These are phyloP conservation scores for Malassezia japonica DNA, from an alignment of 1,284 basidiomycete species.

Conservation along the genomic window DNA sequence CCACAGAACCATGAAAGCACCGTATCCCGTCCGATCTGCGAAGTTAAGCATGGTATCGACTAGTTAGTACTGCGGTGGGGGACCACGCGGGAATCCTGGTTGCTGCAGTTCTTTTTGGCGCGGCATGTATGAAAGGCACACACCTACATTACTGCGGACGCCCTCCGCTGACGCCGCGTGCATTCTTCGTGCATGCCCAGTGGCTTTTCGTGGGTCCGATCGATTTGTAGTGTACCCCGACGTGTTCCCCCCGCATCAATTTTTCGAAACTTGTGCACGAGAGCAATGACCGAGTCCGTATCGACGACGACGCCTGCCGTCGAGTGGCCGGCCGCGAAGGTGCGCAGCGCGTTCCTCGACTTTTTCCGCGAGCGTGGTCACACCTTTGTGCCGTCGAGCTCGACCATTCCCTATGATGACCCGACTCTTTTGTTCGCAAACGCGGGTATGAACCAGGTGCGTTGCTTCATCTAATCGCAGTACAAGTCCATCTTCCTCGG, in stretches of 20 bases:
- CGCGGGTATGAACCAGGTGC: constrained; percentile 57
- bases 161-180: neutral
- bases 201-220: constrained; percentile 8
- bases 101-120: constrained; percentile 55
- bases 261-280: neutral
- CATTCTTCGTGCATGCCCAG: constrained; percentile 13
- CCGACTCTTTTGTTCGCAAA: constrained; percentile 92
- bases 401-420: constrained; percentile 84
- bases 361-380: constrained; percentile 70
- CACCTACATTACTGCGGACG: constrained; percentile 7
- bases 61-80: constrained; percentile 74
- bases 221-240: constrained; percentile 3
- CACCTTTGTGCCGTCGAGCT: constrained; percentile 83
- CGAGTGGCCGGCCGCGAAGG: constrained; percentile 60
- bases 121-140: no score
- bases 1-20: constrained; percentile 67
- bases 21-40: constrained; percentile 69
- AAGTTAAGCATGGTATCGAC: constrained; percentile 68
- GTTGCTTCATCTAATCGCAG: no score
- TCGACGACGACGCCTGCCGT: constrained; percentile 38
- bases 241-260: neutral
- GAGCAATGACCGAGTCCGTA: constrained; percentile 12
- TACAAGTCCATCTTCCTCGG: constrained; percentile 95
- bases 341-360: constrained; percentile 66
- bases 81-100: constrained; percentile 72